Conservation (phyloP, 768 basidiomycete genomes). For the Amanita jacksonii region DNA sequence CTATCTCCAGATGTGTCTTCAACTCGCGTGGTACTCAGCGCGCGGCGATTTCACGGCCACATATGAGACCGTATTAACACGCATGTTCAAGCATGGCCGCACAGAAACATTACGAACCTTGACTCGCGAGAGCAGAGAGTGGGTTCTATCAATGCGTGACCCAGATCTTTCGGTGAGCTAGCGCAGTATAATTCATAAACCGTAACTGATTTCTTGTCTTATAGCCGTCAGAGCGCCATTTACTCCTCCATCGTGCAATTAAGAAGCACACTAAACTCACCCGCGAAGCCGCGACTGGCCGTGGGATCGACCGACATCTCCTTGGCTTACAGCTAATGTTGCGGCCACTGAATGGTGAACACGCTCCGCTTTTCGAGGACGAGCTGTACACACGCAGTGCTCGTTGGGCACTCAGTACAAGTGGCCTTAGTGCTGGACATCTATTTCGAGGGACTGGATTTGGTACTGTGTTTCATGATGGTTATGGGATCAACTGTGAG, state of each 20-base stretch:
- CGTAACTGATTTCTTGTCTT: slow-evolving; percentile 4
- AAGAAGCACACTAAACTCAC: slow-evolving; percentile 63
- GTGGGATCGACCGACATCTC: slow-evolving; percentile 87
- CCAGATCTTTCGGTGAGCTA: slow-evolving; percentile 30
- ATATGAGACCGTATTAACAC: slow-evolving; percentile 88
- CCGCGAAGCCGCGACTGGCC: slow-evolving; percentile 69
- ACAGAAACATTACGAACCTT: slow-evolving; percentile 84
- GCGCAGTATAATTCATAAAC: not conserved
- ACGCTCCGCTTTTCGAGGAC: slow-evolving; percentile 65
- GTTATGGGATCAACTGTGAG: slow-evolving; percentile 92
- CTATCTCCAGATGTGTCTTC: slow-evolving; percentile 85
- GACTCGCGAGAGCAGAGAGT: slow-evolving; percentile 62
- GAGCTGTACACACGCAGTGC: slow-evolving; percentile 63
- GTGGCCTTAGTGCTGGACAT: slow-evolving; percentile 78
- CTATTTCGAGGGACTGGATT: slow-evolving; percentile 90
- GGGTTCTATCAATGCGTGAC: slow-evolving; percentile 69
- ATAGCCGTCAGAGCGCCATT: slow-evolving; percentile 28
- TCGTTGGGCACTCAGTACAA: slow-evolving; percentile 85
- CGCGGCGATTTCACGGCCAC: slow-evolving; percentile 75
- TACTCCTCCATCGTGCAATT: slow-evolving; percentile 57
- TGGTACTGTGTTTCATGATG: slow-evolving; percentile 72
- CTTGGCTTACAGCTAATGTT: slow-evolving; percentile 71
- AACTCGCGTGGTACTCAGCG: slow-evolving; percentile 82
- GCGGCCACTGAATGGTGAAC: slow-evolving; percentile 41
- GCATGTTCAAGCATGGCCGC: slow-evolving; percentile 77